These are phyloP conservation scores for Zasmidium citrigriseum DNA, from an alignment of 2,329 filamentous ascomycete species.

Conservation along the genomic window DNA sequence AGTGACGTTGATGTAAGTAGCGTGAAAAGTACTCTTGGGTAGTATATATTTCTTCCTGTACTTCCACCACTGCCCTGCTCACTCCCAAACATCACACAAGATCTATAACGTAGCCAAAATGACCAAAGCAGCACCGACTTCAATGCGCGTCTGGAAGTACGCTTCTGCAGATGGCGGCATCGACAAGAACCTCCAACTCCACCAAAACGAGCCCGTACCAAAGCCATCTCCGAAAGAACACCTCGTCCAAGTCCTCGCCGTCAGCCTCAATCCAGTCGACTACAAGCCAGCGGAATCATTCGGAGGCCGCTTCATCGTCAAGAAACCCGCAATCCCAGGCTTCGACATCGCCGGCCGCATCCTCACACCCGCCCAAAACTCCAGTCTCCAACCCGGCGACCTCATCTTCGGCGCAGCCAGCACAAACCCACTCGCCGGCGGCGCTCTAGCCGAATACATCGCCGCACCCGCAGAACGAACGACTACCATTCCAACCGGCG, in stretches of 20 bases:
- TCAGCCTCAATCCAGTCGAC: conserved; percentile 59
- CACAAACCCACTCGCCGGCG: conserved; percentile 28
- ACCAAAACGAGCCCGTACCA: not conserved
- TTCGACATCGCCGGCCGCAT: conserved; percentile 55
- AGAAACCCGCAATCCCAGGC: conserved; percentile 47
- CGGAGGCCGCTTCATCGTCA: conserved; percentile 36
- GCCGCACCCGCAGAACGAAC: conserved; percentile 4
- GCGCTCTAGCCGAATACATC: conserved; percentile 33
- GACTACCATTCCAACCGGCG: conserved; percentile 37
- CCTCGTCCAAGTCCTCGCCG: conserved; percentile 57
- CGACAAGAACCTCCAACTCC: not conserved
- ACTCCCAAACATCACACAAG: not conserved
- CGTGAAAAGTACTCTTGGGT: too few species aligned
- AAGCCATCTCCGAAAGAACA: not conserved
- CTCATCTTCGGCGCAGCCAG: conserved; percentile 43
- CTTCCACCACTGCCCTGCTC: not conserved
- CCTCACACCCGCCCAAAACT: conserved; percentile 37
- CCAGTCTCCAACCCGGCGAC: conserved; percentile 34
- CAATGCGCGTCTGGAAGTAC: conserved; percentile 7
- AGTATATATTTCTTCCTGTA: too few species aligned
- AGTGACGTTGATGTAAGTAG: too few species aligned
- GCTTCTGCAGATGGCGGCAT: not conserved
- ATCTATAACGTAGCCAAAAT: not conserved
- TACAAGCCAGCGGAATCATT: conserved; percentile 60
- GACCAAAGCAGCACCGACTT: not conserved